Evolutionary conservation across 2,329 filamentous ascomycete genomes (phyloP), one percentile per base, ranked within the genome.

Genomic region (Talaromyces sp.): DNA sequence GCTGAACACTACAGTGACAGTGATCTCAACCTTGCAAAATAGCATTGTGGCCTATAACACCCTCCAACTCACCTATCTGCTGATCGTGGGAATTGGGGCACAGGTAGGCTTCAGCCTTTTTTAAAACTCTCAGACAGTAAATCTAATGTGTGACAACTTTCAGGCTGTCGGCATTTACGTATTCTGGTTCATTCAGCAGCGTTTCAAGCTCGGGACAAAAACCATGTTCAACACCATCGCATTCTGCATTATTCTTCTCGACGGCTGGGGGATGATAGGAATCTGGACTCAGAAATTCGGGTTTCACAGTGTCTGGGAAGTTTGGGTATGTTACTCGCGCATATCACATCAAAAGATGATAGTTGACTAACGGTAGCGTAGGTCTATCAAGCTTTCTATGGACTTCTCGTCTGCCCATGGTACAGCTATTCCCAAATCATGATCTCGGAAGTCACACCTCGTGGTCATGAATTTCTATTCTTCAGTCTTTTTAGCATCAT

Each of bases 351-450:
- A 22, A 6, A 44, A 3, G 2, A 20, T 1, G 30, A 17, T 14
- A 27, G 14, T 7, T 8, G 14, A 13, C 48, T 47, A 42, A 50
- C 22, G 1, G 1, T 9, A 9, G 0, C 24, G 27, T 33, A 70
- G 68, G 62, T 76, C 22, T 77, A 78, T 52, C 75, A 77, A 66
- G 73, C 69, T 8, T 86, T 85, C 58, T 88, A 87, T 61, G 86
- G 86, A 0, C 73, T 89, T 1, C 80, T 87, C 42, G 82, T 88
- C 6, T 87, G 85, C 57, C 85, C 86, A 0, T 88, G 85, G 85
- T 88, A 88, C 68, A 84, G 82, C 43, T 89, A 89, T 69, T 83
- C 80, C 0, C 86, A 88, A 65, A 88, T 86, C 62, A 86, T 89
- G 80, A 89, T 89, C 59, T 84, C 81, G 2, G 86, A 87, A 60